These are phyloP conservation scores for Alternaria infectoria DNA, from an alignment of 2,329 filamentous ascomycete genomes.

Conservation along the genomic window DNA sequence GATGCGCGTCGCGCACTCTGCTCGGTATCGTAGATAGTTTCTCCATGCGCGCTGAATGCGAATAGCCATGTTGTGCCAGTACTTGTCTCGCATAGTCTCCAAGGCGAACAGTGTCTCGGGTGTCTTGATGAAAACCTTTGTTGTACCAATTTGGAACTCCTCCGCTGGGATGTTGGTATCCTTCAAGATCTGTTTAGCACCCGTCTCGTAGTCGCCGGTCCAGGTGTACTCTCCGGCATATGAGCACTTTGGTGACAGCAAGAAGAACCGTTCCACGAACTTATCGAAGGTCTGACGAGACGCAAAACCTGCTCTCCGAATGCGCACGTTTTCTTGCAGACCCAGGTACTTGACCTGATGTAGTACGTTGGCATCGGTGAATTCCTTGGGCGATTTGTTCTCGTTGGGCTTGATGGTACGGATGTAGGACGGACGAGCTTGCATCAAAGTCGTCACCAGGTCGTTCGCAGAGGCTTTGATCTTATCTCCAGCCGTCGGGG, in stretches of 20 bases:
- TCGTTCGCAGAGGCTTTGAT: constrained; percentile 95
- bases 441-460: constrained; percentile 93
- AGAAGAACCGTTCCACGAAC: constrained; percentile 96
- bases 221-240: constrained; percentile 98
- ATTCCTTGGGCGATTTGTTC: constrained; percentile 94
- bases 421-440: constrained; percentile 96
- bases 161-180: constrained; percentile 95
- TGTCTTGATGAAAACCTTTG: constrained; percentile 97
- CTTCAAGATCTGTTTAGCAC: constrained; percentile 89
- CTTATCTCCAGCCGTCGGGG: constrained; percentile 93
- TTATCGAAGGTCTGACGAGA: constrained; percentile 98
- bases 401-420: constrained; percentile 99
- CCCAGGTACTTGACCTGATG: constrained; percentile 99
- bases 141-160: constrained; percentile 96
- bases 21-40: constrained; percentile 90
- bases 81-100: constrained; percentile 96
- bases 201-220: constrained; percentile 85
- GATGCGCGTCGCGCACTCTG: constrained; percentile 90
- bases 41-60: constrained; percentile 97
- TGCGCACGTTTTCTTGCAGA: constrained; percentile 98
- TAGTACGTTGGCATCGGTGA: constrained; percentile 88
- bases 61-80: constrained; percentile 99
- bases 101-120: constrained; percentile 96
- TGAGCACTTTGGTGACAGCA: constrained; percentile 90
- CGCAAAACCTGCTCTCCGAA: constrained; percentile 93